Conservation (phyloP, 2,329 filamentous ascomycete genomes). For the Diaporthe vexans region DNA sequence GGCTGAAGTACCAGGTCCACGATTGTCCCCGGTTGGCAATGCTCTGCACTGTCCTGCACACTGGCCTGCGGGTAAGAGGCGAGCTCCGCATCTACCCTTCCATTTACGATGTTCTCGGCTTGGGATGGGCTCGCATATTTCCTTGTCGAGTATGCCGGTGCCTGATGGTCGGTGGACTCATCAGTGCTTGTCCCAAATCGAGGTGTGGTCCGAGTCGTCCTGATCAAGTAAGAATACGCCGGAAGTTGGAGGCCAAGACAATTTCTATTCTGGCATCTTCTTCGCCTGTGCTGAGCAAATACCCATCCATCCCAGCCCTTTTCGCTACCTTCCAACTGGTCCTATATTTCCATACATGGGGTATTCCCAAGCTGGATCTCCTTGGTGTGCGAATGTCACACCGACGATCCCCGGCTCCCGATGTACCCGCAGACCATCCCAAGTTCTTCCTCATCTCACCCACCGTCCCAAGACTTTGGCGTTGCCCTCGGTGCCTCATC, state of each 20-base stretch:
- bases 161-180: background rate
- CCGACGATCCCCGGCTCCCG: background rate
- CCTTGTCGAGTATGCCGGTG: background rate
- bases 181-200: background rate
- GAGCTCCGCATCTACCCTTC: background rate
- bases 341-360: background rate
- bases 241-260: background rate
- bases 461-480: background rate
- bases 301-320: background rate
- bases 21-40: background rate
- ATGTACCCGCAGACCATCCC: background rate
- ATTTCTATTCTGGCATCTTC: background rate
- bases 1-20: too few species aligned
- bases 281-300: background rate
- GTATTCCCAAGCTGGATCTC: too few species aligned
- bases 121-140: background rate
- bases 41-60: background rate
- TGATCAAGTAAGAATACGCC: background rate
- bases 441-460: background rate
- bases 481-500: background rate
- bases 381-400: background rate
- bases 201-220: background rate
- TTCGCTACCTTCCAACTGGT: too few species aligned
- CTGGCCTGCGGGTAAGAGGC: background rate
- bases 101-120: background rate